Evolutionary conservation across 1,284 basidiomycete genomes (phyloP).

Genomic region (Lignosus rhinocerotis): DNA sequence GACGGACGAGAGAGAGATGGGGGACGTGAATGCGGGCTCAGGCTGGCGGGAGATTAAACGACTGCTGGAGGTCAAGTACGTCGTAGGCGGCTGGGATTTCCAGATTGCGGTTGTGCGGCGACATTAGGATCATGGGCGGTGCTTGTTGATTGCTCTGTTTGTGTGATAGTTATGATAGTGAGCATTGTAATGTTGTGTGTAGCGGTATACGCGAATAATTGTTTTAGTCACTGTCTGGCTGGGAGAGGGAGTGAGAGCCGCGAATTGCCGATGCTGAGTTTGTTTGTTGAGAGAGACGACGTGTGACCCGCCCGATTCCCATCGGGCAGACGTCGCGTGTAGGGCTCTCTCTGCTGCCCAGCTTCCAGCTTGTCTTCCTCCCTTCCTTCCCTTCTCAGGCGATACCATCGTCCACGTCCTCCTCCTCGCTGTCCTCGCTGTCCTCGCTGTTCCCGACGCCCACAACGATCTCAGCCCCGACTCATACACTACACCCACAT

Average conservation of each 20-base stretch:
- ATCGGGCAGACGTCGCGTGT: slow-evolving; percentile 38
- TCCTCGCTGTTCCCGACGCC: not conserved
- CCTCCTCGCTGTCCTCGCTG: slow-evolving; percentile 9
- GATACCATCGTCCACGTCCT: slow-evolving; percentile 23
- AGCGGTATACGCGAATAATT: not conserved
- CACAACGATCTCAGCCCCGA: not conserved
- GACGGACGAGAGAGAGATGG: slow-evolving; percentile 52
- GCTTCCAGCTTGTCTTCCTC: slow-evolving; percentile 12
- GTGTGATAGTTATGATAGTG: not conserved
- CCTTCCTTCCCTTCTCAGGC: slow-evolving; percentile 21
- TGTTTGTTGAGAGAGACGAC: slow-evolving; percentile 19
- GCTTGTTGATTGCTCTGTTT: slow-evolving; percentile 2
- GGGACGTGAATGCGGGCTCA: slow-evolving; percentile 53
- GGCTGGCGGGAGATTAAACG: slow-evolving; percentile 85
- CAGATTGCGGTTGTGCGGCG: slow-evolving; percentile 78
- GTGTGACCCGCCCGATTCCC: slow-evolving; percentile 34
- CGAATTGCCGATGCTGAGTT: slow-evolving; percentile 29
- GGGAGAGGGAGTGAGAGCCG: slow-evolving; percentile 5
- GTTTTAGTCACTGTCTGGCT: too few species aligned
- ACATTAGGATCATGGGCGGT: slow-evolving; percentile 41
- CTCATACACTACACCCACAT: slow-evolving; percentile 4
- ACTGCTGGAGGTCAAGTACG: slow-evolving; percentile 76
- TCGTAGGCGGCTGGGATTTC: slow-evolving; percentile 79
- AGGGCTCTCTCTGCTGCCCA: slow-evolving; percentile 23
- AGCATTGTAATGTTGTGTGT: not conserved